phyloP scores from a whole-genome alignment of 352 stramenopile species.

The Phytophthora kernoviae region DNA sequence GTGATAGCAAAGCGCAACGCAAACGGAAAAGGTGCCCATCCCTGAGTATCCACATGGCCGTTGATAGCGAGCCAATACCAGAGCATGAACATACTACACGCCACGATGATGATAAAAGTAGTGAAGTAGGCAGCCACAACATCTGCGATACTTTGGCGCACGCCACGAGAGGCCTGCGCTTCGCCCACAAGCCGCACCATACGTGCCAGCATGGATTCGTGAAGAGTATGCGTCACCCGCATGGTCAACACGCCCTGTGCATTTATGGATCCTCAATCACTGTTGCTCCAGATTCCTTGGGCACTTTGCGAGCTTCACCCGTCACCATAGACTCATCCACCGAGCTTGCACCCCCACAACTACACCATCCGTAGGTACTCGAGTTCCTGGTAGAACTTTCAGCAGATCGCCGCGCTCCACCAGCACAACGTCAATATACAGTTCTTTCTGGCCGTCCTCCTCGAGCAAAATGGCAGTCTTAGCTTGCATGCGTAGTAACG shows the following conservation, averaged over 20 bases:
- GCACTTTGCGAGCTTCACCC: constrained; percentile 68
- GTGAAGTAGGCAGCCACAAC: constrained; percentile 74
- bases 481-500: constrained; percentile 69
- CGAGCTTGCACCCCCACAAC: constrained; percentile 67
- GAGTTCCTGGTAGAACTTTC: constrained; percentile 69
- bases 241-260: constrained; percentile 68
- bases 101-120: constrained; percentile 71
- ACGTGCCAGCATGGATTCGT: constrained; percentile 77
- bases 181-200: constrained; percentile 80
- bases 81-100: constrained; percentile 63
- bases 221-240: constrained; percentile 73
- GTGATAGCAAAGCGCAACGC: constrained; percentile 82
- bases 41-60: constrained; percentile 46
- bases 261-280: constrained; percentile 82
- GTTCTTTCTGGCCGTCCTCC: constrained; percentile 45
- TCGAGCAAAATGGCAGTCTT: constrained; percentile 91
- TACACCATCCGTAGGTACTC: constrained; percentile 74
- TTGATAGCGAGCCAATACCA: constrained; percentile 70
- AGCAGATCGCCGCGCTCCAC: constrained; percentile 72
- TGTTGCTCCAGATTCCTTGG: constrained; percentile 56
- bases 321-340: constrained; percentile 86
- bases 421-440: constrained; percentile 80
- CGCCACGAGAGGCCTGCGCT: constrained; percentile 66
- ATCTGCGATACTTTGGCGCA: constrained; percentile 71
- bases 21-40: constrained; percentile 67